Evolutionary conservation across 495 filamentous ascomycete species (phyloP).

Genomic region (Hypoxylon subgilvum): DNA sequence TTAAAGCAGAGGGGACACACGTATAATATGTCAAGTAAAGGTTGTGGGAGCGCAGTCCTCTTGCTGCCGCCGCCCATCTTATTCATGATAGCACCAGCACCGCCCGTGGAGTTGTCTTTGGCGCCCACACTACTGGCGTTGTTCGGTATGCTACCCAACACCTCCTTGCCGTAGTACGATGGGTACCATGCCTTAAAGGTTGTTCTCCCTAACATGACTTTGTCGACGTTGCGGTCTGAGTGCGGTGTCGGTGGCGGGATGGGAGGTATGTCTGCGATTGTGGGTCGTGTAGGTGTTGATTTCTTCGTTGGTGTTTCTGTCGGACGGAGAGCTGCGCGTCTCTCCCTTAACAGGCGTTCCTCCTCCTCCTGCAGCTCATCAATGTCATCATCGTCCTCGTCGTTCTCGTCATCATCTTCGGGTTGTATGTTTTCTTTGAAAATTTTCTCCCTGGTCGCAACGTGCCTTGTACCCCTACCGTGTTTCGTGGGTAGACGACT

Average conservation of each 20-base stretch:
- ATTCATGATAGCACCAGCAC: constrained; percentile 25
- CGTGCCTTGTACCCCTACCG: constrained; percentile 4
- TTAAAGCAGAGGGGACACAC: constrained; percentile 94
- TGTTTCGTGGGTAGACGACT: constrained; percentile 14
- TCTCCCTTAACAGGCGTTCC: background rate
- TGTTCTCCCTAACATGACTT: constrained; percentile 75
- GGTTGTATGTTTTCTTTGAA: constrained; percentile 29
- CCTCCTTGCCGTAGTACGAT: constrained; percentile 76
- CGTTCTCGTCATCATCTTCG: background rate
- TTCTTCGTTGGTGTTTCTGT: background rate
- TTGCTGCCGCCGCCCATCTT: constrained; percentile 46
- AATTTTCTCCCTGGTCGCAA: background rate
- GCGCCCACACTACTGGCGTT: constrained; percentile 28
- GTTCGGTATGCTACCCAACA: constrained; percentile 58
- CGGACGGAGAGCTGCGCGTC: constrained; percentile 20
- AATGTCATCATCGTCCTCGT: constrained; percentile 2
- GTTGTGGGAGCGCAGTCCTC: constrained; percentile 41
- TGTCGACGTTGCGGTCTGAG: constrained; percentile 69
- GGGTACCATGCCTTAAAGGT: constrained; percentile 81
- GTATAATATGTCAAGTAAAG: constrained; percentile 69
- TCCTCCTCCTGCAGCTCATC: too few relatives aligned
- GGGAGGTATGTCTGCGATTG: constrained; percentile 23
- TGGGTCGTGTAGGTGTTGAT: constrained; percentile 32
- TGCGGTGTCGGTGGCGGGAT: constrained; percentile 33
- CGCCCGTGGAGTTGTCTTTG: constrained; percentile 34